Base-by-base conservation (phyloP, 768 basidiomycete species). In the Rubroboletus satanas region DNA sequence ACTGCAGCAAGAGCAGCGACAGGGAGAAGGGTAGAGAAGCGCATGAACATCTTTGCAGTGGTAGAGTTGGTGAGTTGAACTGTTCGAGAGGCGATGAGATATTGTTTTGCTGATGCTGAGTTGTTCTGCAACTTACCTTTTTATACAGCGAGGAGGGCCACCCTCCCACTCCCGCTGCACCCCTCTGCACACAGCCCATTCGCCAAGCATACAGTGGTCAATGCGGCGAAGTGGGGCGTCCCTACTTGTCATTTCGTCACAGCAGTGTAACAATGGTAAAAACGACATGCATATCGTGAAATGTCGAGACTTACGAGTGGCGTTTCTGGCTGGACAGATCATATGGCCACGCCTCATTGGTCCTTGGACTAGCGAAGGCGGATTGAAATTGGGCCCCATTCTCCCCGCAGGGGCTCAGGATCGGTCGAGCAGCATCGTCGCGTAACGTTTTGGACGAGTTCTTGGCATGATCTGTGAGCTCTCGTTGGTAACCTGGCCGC, bases 1-100 rank as follows among this genome's bases (percentile, higher is more conserved):
- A 37, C 37, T n/a, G 37, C 37, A 37, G 6, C 52, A 17, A 63
- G 52, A 3, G 58, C 62, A 41, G 45, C 59, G 36, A 63, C 9
- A 23, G 55, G 31, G 23, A 60, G 28, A 14, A 63, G 31, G 28
- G 39, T 17, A 32, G 45, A 18, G 31, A 58, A 26, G 45, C 46
- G 62, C 21, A 35, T 14, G 29, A 21, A 58, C 62, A 62, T 63
- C 2, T 49, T 21, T 44, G 3, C 33, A 39, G 17, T 3, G 11
- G 18, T 18, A 11, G 35, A 37, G 41, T 10, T 8, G 29, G 18
- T 41, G 17, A 15, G 21, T 28, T 21, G 37, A 17, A 12, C 21
- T 37, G 28, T 21, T 52, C 23, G 33, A 47, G 44, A 39, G 28
- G 28, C 18, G 23, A 39, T 39, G 29, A 6, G 28, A 35, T n/a